phyloP scores from a whole-genome alignment of 1,284 basidiomycete genomes.

The Tremellales sp. region DNA sequence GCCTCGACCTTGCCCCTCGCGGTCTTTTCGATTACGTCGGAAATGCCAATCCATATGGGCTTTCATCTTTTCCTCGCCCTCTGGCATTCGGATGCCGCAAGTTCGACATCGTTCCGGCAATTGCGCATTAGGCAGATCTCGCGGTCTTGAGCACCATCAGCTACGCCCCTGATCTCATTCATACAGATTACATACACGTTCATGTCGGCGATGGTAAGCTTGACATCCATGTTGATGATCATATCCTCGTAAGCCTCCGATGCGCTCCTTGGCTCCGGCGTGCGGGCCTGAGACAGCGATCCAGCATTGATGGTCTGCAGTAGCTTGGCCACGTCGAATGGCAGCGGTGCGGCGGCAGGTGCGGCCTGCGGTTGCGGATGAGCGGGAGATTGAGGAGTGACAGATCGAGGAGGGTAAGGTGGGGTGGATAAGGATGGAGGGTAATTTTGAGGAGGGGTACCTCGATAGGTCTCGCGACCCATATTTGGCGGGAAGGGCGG shows the following conservation, averaged over 20 bases:
- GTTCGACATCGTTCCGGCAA: conserved; percentile 86
- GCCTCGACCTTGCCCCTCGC: conserved; percentile 76
- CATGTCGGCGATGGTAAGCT: conserved; percentile 67
- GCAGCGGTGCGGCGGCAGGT: conserved; percentile 10
- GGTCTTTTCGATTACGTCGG: conserved; percentile 83
- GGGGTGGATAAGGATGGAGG: conserved; percentile 4
- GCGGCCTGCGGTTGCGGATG: too few relatives aligned
- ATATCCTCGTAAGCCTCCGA: conserved; percentile 66
- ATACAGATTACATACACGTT: conserved; percentile 56
- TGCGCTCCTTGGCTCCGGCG: conserved; percentile 48
- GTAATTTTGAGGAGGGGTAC: conserved; percentile 12
- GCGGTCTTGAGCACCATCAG: conserved; percentile 53
- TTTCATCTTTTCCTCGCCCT: conserved; percentile 65
- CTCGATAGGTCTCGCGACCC: conserved; percentile 21
- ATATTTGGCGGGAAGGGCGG: conserved; percentile 20
- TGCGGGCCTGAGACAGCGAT: conserved; percentile 52
- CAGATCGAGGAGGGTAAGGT: conserved; percentile 28
- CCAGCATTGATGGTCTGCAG: conserved; percentile 39
- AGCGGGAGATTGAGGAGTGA: conserved; percentile 13
- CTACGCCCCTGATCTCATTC: background rate
- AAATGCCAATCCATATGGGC: conserved; percentile 97
- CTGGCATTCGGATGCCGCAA: conserved; percentile 82
- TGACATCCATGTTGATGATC: conserved; percentile 65
- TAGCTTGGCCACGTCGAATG: conserved; percentile 38
- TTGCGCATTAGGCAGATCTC: conserved; percentile 66